Base-by-base conservation (phyloP, 2,329 filamentous ascomycete species). In the Botrytis fabae region DNA sequence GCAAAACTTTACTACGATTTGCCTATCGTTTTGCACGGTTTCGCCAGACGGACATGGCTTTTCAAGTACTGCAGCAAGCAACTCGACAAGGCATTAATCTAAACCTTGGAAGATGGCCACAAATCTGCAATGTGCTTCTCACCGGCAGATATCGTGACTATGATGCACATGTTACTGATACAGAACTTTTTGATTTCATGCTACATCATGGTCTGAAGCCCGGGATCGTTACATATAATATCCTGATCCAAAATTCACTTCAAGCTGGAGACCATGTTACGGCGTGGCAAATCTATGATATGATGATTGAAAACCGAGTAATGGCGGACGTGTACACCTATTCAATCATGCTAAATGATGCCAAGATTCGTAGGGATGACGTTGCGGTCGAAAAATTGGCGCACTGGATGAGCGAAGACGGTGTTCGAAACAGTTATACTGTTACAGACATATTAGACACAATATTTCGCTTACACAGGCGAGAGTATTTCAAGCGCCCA, bases 211-310 rank as follows among this genome's bases (percentile, higher is more conserved):
- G 91, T 2, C 83, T 92, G 65, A 83, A 84, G 32, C 89, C 92
- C 38, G 92, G 93, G 75, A 82, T 88, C 22, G 83, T 89, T 73
- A 86, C 86, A 18, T 89, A 92, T 78, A 92, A 91, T 25, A 85
- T 92, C 62, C 83, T 94, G 73, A 87, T 98, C 71, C 86, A 89
- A 57, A 93, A 93, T 73, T 89, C 94, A 25, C 88, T 92, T 77
- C 84, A 89, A 73, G 87, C 85, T n/a, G 86, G 87, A 18, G 88
- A 93, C 76, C 80, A 88, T 12, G 84, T 87, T 54, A 88, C 89
- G 4, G 92, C 90, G 0, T 89, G 89, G 83, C 85, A 88, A 59
- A 86, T 95, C 68, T 89, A 91, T 77, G 85, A 90, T 38, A 85
- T 90, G 59, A 87, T 95, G 80, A 82, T 86, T 69, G 82, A 85